Conservation (phyloP, 768 basidiomycete genomes). For the Lactarius trivialis region DNA sequence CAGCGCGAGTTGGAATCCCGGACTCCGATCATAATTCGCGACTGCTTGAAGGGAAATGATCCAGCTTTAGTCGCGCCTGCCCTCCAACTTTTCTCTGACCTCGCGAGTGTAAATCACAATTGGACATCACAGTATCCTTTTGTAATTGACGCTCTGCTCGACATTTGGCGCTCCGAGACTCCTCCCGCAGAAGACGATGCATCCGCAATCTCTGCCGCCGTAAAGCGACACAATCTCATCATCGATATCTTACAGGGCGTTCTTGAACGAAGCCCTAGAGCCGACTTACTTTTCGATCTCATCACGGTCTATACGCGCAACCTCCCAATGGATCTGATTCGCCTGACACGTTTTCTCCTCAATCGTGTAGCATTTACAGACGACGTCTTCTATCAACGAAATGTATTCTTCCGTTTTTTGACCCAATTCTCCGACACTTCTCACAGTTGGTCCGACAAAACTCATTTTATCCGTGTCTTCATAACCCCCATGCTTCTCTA, state of each 20-base stretch:
- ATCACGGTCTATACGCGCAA: conserved; percentile 74
- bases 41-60: conserved; percentile 47
- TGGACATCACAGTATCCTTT: conserved; percentile 69
- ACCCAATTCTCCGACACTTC: conserved; percentile 69
- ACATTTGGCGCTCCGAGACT: conserved; percentile 59
- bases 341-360: conserved; percentile 79
- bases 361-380: conserved; percentile 71
- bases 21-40: conserved; percentile 45
- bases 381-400: conserved; percentile 66
- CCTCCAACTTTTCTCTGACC: conserved; percentile 69
- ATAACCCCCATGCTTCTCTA: conserved; percentile 82
- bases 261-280: conserved; percentile 61
- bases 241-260: conserved; percentile 72
- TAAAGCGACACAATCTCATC: conserved; percentile 58
- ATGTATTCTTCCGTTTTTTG: conserved; percentile 77
- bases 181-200: conserved; percentile 31
- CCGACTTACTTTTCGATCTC: conserved; percentile 86
- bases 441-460: conserved; percentile 69
- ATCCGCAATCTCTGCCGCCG: conserved; percentile 42
- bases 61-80: conserved; percentile 54
- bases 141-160: conserved; percentile 64
- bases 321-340: conserved; percentile 74
- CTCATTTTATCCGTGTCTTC: conserved; percentile 71
- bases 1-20: conserved; percentile 60
- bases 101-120: conserved; percentile 53